phyloP scores from a whole-genome alignment of 2,329 filamentous ascomycete species.

The Pseudogymnoascus sp. region DNA sequence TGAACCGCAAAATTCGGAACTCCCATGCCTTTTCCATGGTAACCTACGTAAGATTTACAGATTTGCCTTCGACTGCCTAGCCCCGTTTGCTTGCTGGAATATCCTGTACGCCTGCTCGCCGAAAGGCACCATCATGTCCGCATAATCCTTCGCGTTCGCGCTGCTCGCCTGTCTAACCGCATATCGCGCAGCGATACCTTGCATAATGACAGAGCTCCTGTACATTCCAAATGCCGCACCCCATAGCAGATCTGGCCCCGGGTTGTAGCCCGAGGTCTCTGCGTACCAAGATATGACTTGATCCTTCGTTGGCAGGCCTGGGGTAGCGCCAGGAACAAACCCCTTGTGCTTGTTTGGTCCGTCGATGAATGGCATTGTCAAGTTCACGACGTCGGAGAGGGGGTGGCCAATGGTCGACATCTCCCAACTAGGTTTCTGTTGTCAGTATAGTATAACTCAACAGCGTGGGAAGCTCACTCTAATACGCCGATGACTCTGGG shows the following conservation, averaged over 20 bases:
- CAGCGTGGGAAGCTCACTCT: slow-evolving; percentile 49
- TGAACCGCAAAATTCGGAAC: neutral
- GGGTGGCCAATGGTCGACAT: slow-evolving; percentile 98
- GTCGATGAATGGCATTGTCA: slow-evolving; percentile 45
- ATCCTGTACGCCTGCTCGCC: slow-evolving; percentile 71
- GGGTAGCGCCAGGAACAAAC: slow-evolving; percentile 41
- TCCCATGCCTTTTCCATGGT: neutral
- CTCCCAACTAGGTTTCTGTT: slow-evolving; percentile 58
- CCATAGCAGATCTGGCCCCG: slow-evolving; percentile 51
- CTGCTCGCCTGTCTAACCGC: slow-evolving; percentile 85
- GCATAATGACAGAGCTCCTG: slow-evolving; percentile 54
- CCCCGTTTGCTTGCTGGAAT: slow-evolving; percentile 44
- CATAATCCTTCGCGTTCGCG: slow-evolving; percentile 67
- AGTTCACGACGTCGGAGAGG: slow-evolving; percentile 79
- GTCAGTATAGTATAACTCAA: neutral
- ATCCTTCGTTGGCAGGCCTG: slow-evolving; percentile 42
- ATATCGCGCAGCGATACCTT: slow-evolving; percentile 86
- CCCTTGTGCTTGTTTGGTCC: slow-evolving; percentile 31
- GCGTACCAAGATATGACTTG: slow-evolving; percentile 58
- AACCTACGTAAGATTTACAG: slow-evolving; percentile 30
- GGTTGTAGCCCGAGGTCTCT: slow-evolving; percentile 62
- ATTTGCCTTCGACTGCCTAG: slow-evolving; percentile 32
- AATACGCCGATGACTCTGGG: slow-evolving; percentile 84
- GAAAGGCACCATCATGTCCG: slow-evolving; percentile 57
- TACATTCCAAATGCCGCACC: slow-evolving; percentile 55